Percentiles rank a stretch among this genome's conserved stretches.
Conservation (phyloP, 163 green algal genomes). For the Prototheca cutis region DNA sequence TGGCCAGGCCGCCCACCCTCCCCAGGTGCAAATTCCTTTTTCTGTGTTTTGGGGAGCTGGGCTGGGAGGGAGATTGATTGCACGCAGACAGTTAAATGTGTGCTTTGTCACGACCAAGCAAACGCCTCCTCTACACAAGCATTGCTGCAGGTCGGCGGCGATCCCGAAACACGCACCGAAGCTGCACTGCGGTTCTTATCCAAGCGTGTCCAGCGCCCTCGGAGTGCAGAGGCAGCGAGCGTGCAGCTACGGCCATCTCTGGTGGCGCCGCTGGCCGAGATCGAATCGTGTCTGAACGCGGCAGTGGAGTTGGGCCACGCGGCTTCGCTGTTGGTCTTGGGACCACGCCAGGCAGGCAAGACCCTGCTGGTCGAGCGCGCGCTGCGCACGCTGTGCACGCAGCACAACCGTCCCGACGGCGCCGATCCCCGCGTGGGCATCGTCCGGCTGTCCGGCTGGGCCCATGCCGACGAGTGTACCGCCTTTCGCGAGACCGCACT, state of each 20-base stretch:
- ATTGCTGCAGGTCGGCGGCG: no score
- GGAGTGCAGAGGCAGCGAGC: not conserved
- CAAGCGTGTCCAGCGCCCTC: not conserved
- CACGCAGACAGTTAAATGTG: no score
- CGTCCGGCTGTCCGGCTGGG: constrained; percentile 35
- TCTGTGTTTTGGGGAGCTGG: no score
- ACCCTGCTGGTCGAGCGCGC: constrained; percentile 37
- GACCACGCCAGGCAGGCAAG: constrained; percentile 37
- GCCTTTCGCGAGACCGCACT: constrained; percentile 70
- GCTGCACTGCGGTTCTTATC: not conserved
- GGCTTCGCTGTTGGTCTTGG: constrained; percentile 43
- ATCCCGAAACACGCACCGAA: not conserved
- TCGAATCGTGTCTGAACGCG: not conserved
- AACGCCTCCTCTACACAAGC: no score
- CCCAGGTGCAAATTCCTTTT: no score
- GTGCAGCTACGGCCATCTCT: not conserved
- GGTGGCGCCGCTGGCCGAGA: not conserved
- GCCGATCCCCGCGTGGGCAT: constrained; percentile 16
- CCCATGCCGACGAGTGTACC: constrained; percentile 41
- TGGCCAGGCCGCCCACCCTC: no score
- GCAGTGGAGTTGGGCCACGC: constrained; percentile 13
- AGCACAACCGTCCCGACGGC: constrained; percentile 19
- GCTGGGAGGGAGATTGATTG: no score
- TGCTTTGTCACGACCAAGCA: no score
- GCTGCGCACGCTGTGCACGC: constrained; percentile 14